A percentile compares a stretch with the other conserved stretches of the same genome.
These are phyloP conservation scores for Leishmania braziliensis DNA, from an alignment of 208 protist species.

Conservation along the genomic window DNA sequence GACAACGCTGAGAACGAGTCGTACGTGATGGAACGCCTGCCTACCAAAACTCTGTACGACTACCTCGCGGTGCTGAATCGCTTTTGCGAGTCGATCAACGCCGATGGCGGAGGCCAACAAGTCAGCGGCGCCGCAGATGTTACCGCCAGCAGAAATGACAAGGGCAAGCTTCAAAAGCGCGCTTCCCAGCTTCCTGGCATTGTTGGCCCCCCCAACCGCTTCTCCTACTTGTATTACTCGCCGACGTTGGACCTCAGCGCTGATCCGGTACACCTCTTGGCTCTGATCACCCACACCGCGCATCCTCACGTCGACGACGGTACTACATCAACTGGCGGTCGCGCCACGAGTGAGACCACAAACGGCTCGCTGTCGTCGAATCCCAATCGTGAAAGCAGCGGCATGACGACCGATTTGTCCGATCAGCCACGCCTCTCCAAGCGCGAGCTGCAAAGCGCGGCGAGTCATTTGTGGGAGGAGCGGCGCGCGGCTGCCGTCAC, in stretches of 20 bases:
- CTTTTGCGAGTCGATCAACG: conserved; percentile 51
- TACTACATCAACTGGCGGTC: background rate
- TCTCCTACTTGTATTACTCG: conserved; percentile 72
- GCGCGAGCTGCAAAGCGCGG: background rate
- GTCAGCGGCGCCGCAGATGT: background rate
- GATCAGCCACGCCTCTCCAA: background rate
- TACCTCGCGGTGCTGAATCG: conserved; percentile 57
- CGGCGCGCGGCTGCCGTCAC: conserved; percentile 12
- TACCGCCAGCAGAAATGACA: background rate
- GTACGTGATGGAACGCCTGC: conserved; percentile 22
- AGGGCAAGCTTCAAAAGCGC: background rate
- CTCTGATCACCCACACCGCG: conserved; percentile 11
- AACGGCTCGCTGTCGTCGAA: conserved; percentile 1
- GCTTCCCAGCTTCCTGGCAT: conserved; percentile 23
- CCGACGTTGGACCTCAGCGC: conserved; percentile 67
- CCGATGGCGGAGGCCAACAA: conserved; percentile 15
- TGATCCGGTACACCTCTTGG: conserved; percentile 48
- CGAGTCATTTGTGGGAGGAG: conserved; percentile 8
- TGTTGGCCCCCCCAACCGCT: conserved; percentile 4
- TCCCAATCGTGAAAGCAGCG: background rate
- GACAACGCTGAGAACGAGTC: conserved; percentile 11
- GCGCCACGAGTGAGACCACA: background rate
- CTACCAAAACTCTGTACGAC: conserved; percentile 40
- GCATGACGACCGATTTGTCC: background rate
- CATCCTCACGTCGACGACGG: background rate